Percentiles rank a stretch among this genome's conserved stretches.
phyloP scores from a whole-genome alignment of 768 basidiomycete genomes.

The Grammothele lineata region DNA sequence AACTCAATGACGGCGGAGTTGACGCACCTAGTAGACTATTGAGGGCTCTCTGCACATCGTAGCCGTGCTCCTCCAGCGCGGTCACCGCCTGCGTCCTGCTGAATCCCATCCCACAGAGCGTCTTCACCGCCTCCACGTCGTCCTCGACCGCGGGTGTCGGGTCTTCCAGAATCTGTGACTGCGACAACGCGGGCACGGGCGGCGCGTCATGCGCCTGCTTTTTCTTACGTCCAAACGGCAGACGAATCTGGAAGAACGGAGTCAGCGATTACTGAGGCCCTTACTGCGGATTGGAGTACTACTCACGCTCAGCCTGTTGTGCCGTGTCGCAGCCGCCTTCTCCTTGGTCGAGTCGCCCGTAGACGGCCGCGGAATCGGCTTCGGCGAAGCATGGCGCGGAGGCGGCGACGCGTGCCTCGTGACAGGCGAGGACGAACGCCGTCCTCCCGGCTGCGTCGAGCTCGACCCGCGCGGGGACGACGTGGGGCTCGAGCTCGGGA shows the following conservation, averaged over 20 bases:
- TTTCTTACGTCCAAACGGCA: constrained; percentile 76
- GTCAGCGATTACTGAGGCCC: too few species aligned
- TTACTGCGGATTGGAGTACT: constrained; percentile 1
- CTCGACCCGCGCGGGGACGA: constrained; percentile 35
- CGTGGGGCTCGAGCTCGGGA: constrained; percentile 37
- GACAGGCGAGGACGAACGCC: constrained; percentile 23
- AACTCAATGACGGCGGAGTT: constrained; percentile 1
- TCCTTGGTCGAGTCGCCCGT: constrained; percentile 53
- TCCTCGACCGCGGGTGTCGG: constrained; percentile 57
- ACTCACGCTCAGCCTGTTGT: constrained; percentile 78
- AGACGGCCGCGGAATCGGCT: constrained; percentile 51
- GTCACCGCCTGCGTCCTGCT: constrained; percentile 73
- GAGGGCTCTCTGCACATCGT: constrained; percentile 75
- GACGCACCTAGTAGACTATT: constrained; percentile 60
- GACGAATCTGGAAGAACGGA: constrained; percentile 48
- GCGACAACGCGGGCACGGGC: constrained; percentile 31
- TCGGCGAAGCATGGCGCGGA: constrained; percentile 50
- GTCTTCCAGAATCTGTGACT: constrained; percentile 38
- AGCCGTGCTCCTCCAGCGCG: constrained; percentile 80
- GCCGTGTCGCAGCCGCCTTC: constrained; percentile 50
- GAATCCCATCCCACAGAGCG: constrained; percentile 90
- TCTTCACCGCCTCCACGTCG: constrained; percentile 73
- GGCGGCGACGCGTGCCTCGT: constrained; percentile 40
- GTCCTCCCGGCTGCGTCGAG: constrained; percentile 14
- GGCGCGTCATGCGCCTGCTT: constrained; percentile 60